Base-by-base conservation (phyloP, 2,329 filamentous ascomycete species). In the Trichoderma sp. region DNA sequence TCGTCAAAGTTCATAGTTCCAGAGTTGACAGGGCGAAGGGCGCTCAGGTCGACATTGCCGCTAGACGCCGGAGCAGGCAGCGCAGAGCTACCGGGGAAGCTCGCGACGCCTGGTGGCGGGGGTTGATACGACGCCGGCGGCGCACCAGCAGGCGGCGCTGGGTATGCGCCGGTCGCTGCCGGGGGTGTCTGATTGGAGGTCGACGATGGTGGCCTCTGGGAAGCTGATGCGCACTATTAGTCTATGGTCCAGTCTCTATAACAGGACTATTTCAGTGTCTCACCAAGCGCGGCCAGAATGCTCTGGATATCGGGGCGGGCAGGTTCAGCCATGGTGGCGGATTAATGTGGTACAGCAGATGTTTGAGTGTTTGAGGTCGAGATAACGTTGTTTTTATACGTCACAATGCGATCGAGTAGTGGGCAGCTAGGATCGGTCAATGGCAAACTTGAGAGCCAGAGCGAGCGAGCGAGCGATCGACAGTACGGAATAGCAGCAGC, bases 1-100 rank as follows among this genome's bases (percentile, higher is more conserved):
- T 96, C 93, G 70, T 91, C 88, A 72, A 97, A 90, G 79, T 90
- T 95, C 74, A 96, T 90, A 24, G 91, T 93, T 70, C 93, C 93
- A 35, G 92, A 92, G 77, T 87, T 93, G 68, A 91, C 87, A 5
- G 93, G 93, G 75, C 92, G 91, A 77, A 96, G 92, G 68, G 88
- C 86, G 80, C 91, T 94, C 64, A 97, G 81, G 77, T 97, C 93
- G 72, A 96, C 84, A 74, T 88, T 94, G 62, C 93, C 93, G 70
- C 91, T 92, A 68, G 86, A 86, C 6, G 90, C 88, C 2, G 92
- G 92, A 73, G 89, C 89, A 3, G 91, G 91, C 35, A 91, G 81
- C 69, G 79, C 73, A 62, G 78, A 71, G 52, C 74, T 75, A 70
- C 74, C 75, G 70, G 83, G 80, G 67, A 81, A 79, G 21, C 76